Percentiles rank a stretch among this genome's conserved stretches.
phyloP scores from a whole-genome alignment of 1,284 basidiomycete species.

The Anthracocystis walkeri region DNA sequence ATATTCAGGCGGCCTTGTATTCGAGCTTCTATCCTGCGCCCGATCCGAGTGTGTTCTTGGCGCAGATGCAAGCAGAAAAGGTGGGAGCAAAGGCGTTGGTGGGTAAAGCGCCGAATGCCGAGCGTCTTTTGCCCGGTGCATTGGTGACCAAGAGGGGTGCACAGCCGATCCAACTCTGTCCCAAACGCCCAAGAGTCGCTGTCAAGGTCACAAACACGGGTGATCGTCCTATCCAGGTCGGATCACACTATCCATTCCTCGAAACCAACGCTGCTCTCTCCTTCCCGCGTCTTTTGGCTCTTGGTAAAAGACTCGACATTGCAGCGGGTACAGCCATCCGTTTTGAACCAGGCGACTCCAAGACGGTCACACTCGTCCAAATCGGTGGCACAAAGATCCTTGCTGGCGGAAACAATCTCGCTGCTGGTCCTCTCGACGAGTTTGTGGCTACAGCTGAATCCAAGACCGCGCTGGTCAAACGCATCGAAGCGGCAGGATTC shows the following conservation, averaged over 20 bases:
- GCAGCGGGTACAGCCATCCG: slow-evolving; percentile 93
- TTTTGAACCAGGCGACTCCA: slow-evolving; percentile 92
- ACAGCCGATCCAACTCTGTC: slow-evolving; percentile 79
- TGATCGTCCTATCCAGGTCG: slow-evolving; percentile 87
- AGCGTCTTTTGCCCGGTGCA: slow-evolving; percentile 53
- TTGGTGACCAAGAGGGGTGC: slow-evolving; percentile 53
- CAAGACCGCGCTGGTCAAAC: slow-evolving; percentile 24
- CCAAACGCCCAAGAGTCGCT: slow-evolving; percentile 77
- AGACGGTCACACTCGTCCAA: slow-evolving; percentile 83
- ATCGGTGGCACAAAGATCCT: slow-evolving; percentile 79
- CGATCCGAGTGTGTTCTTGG: slow-evolving; percentile 71
- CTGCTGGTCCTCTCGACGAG: slow-evolving; percentile 44
- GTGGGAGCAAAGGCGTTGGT: not conserved
- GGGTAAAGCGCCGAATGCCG: slow-evolving; percentile 7
- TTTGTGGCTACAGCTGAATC: slow-evolving; percentile 26
- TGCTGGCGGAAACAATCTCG: slow-evolving; percentile 79
- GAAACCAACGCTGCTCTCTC: slow-evolving; percentile 85
- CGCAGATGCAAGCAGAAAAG: not conserved
- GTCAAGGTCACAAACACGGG: slow-evolving; percentile 90
- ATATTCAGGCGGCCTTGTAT: slow-evolving; percentile 85
- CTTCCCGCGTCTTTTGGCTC: slow-evolving; percentile 84
- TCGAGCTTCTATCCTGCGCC: slow-evolving; percentile 92
- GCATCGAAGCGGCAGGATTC: slow-evolving; percentile 51
- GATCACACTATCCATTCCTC: slow-evolving; percentile 81
- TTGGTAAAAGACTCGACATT: slow-evolving; percentile 90